Conservation (phyloP, 2,329 filamentous ascomycete species). For the Westerdykella sp. region DNA sequence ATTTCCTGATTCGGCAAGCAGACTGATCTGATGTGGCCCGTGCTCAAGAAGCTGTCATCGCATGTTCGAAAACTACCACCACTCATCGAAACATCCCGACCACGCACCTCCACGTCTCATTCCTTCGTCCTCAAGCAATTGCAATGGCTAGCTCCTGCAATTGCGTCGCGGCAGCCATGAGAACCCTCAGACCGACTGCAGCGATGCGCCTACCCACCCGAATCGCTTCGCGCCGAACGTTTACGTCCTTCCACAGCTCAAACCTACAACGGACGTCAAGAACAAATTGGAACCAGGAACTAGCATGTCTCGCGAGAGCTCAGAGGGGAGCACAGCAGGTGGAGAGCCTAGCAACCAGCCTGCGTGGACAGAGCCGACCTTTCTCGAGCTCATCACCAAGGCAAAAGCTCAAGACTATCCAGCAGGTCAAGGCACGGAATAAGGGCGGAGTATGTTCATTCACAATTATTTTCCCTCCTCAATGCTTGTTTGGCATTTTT, state of each 20-base stretch:
- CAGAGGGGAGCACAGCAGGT: background rate
- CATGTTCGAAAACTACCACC: constrained; percentile 1
- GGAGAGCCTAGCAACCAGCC: constrained; percentile 1
- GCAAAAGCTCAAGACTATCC: constrained; percentile 31
- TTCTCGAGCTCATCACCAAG: constrained; percentile 27
- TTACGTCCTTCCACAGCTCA: constrained; percentile 15
- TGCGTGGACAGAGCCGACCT: constrained; percentile 11
- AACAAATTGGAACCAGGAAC: constrained; percentile 4
- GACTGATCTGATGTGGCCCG: constrained; percentile 1
- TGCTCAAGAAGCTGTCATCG: constrained; percentile 5
- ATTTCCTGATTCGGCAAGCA: background rate
- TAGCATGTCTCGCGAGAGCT: constrained; percentile 6
- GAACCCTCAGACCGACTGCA: constrained; percentile 7
- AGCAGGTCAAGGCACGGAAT: constrained; percentile 31
- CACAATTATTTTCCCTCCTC: background rate
- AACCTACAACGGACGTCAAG: constrained; percentile 10
- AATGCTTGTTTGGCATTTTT: background rate
- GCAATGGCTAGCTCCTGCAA: constrained; percentile 6
- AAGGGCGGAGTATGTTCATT: constrained; percentile 27
- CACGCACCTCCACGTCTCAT: too few species aligned
- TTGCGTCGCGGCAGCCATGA: constrained; percentile 18
- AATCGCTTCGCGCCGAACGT: constrained; percentile 19
- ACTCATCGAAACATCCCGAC: too few species aligned
- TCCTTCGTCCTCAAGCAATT: too few species aligned
- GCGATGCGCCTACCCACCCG: constrained; percentile 10